Evolutionary conservation across 2,329 filamentous ascomycete genomes (phyloP), one percentile per base, ranked within the genome.

Genomic region (Zasmidium angulare): DNA sequence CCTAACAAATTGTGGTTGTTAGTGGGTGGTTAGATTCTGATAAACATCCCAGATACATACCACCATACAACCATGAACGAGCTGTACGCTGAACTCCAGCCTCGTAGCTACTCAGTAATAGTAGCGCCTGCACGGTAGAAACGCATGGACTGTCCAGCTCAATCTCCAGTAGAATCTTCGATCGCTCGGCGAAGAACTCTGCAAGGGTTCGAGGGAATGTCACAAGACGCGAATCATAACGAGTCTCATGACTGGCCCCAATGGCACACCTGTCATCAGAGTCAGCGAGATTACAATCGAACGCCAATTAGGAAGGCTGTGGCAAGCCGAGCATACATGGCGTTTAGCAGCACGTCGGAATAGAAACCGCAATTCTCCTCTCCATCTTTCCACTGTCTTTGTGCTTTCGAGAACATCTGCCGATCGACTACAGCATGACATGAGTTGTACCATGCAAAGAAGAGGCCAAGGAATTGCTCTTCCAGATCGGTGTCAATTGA

Each of bases 381-480:
- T 19, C 53, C 53, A 12, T 54, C 56, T 20, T 49, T 55, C 4
- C 55, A 46, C 43, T 62, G 58, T 40, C 60, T 56, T 43, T 29
- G 40, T 53, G 66, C 57, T 51, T 60, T 56, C 9, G 59, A 66
- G 23, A 63, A 72, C 60, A 71, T 67, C 3, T 75, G 72, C 47
- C 75, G 74, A 55, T 81, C 77, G 2, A 81, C 77, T 1, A 79
- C 73, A 49, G 79, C 77, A 49, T 77, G 76, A 46, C 75, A 75
- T 4, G 78, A 73, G 50, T 81, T 79, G 63, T 81, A 77, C 79
- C 79, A 81, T 1, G 77, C 74, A 56, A 81, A 81, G 56, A 77
- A 81, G 0, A 81, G 71, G 31, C 76, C 72, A 4, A 78, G 69
- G 1, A 81, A 71, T 64, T 81, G 79, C 24, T 76, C 71, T 55